A percentile compares a stretch with the other conserved stretches of the same genome.
phyloP scores from a whole-genome alignment of 148 eudicot genomes.

The Fagopyrum tataricum region DNA sequence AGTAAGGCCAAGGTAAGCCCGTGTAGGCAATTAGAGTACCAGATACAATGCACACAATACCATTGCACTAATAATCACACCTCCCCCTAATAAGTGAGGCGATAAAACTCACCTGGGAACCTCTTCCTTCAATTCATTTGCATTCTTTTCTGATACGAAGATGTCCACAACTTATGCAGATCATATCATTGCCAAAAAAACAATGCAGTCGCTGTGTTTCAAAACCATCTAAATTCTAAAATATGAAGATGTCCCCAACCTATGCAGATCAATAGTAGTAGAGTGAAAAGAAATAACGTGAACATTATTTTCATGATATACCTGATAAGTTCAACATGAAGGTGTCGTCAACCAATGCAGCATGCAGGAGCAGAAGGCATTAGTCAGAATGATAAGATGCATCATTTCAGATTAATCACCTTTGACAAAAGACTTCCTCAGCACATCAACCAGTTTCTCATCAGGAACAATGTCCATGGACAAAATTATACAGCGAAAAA shows the following conservation, averaged over 20 bases:
- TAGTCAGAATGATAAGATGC: slow-evolving; percentile 16
- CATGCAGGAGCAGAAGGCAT: neutral
- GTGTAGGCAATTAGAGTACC: too few relatives aligned
- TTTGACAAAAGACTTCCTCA: slow-evolving; percentile 27
- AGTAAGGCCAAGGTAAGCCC: too few relatives aligned
- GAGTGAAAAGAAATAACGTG: neutral
- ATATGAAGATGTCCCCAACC: slow-evolving; percentile 19
- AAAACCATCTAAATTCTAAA: neutral
- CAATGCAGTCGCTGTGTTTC: neutral
- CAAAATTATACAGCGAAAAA: slow-evolving; percentile 55
- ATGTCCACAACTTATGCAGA: too few relatives aligned
- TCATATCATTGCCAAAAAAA: neutral
- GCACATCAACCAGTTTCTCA: slow-evolving; percentile 32
- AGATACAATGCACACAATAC: too few relatives aligned
- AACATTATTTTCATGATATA: neutral
- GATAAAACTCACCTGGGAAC: slow-evolving; percentile 28
- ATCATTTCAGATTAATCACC: slow-evolving; percentile 20
- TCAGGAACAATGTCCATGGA: slow-evolving; percentile 46
- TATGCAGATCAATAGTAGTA: neutral
- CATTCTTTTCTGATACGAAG: slow-evolving; percentile 26
- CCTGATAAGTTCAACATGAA: slow-evolving; percentile 1
- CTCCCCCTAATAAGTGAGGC: neutral
- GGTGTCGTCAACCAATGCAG: neutral
- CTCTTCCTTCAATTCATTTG: slow-evolving; percentile 29
- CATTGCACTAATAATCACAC: too few relatives aligned